Conservation (phyloP, 2,329 filamentous ascomycete genomes). For the Teratosphaeria epicoccoides region DNA sequence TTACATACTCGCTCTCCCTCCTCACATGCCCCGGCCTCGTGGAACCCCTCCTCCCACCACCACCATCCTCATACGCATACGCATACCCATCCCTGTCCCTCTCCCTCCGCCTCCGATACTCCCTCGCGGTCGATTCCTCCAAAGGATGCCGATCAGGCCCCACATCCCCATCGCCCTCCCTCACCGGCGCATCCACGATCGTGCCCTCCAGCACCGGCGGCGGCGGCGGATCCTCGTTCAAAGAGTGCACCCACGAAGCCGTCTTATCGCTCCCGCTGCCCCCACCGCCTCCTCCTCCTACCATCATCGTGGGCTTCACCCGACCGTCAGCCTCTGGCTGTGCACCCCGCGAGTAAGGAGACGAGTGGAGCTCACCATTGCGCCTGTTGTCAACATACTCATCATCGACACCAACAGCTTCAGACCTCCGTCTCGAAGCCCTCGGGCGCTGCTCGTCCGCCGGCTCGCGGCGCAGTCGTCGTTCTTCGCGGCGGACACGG, state of each 20-base stretch:
- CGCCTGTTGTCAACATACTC: constrained; percentile 37
- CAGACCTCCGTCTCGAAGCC: constrained; percentile 21
- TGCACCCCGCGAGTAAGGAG: constrained; percentile 8
- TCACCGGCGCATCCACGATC: constrained; percentile 33
- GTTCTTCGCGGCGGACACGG: constrained; percentile 33
- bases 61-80: constrained; percentile 12
- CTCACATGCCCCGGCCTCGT: constrained; percentile 12
- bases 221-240: constrained; percentile 36
- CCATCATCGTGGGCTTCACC: constrained; percentile 11
- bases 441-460: constrained; percentile 24
- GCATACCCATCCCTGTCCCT: constrained; percentile 12
- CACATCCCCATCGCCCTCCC: constrained; percentile 13
- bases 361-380: constrained; percentile 25
- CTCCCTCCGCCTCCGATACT: constrained; percentile 18
- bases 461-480: constrained; percentile 30
- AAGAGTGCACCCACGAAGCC: constrained; percentile 38
- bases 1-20: constrained; percentile 14
- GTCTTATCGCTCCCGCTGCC: constrained; percentile 37
- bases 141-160: constrained; percentile 12
- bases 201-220: constrained; percentile 37
- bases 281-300: too few relatives aligned
- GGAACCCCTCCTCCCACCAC: constrained; percentile 14
- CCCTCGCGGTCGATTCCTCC: constrained; percentile 21
- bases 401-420: constrained; percentile 28
- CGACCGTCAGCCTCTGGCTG: constrained; percentile 18